Evolutionary conservation across 2,329 filamentous ascomycete genomes (phyloP).

Genomic region (Knufia fluminis): DNA sequence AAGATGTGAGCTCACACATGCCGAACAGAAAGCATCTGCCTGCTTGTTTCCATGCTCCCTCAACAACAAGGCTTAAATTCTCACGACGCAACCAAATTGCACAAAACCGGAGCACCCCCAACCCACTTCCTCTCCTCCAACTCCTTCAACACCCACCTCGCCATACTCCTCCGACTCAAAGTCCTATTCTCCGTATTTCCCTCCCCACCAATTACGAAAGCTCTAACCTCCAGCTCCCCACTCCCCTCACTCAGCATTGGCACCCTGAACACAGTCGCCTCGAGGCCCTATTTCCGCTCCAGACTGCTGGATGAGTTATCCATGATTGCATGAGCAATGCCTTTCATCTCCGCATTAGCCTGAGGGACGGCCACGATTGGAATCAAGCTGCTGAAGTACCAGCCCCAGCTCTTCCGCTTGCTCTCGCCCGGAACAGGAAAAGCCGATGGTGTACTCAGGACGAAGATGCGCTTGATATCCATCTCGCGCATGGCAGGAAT

Average conservation of each 20-base stretch:
- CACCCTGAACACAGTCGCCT: constrained; percentile 16
- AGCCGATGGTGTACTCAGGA: constrained; percentile 12
- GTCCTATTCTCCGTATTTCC: constrained; percentile 4
- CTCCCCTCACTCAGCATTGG: constrained; percentile 10
- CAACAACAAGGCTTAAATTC: neutral
- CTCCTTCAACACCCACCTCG: constrained; percentile 14
- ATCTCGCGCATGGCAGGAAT: constrained; percentile 11
- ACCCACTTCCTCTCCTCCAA: constrained; percentile 13
- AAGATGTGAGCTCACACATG: no score
- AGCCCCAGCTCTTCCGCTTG: constrained; percentile 11
- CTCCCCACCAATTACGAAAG: constrained; percentile 9
- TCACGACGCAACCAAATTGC: constrained; percentile 3
- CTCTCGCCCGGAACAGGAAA: constrained; percentile 5
- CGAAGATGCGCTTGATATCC: constrained; percentile 12
- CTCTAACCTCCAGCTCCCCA: neutral
- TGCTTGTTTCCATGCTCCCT: no score
- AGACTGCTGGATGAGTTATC: constrained; percentile 1
- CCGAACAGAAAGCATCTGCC: no score
- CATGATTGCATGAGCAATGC: constrained; percentile 11
- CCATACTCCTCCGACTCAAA: constrained; percentile 12
- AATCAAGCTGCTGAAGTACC: constrained; percentile 12
- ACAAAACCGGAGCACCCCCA: constrained; percentile 10
- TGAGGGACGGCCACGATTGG: constrained; percentile 13
- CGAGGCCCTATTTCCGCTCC: constrained; percentile 2
- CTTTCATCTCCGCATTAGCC: constrained; percentile 14